Percentiles rank a stretch among this genome's conserved stretches.
phyloP scores from a whole-genome alignment of 169 alveolate genomes.

The Eimeria maxima region DNA sequence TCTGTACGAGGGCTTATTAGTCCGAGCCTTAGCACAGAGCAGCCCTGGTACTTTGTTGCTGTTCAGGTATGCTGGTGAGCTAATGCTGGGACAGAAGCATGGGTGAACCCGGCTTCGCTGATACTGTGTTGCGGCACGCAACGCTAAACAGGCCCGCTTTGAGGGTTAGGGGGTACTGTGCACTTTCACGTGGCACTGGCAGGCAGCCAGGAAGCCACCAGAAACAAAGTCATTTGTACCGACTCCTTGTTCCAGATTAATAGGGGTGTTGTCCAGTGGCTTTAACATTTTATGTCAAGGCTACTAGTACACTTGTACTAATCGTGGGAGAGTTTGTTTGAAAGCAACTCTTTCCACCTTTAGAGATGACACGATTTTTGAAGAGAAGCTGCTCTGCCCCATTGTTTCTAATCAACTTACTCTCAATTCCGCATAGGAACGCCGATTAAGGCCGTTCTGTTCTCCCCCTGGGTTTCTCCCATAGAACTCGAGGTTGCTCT shows the following conservation, averaged over 20 bases:
- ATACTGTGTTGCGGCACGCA: neutral
- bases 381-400: neutral
- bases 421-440: neutral
- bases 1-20: no score
- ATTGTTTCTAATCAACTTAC: neutral
- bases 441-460: neutral
- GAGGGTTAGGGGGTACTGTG: no score
- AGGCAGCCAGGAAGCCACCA: constrained; percentile 17
- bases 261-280: neutral
- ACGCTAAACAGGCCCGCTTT: neutral
- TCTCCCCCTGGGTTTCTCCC: neutral
- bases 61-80: constrained; percentile 50
- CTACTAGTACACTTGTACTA: neutral
- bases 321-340: neutral
- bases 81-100: constrained; percentile 25
- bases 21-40: neutral
- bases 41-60: neutral
- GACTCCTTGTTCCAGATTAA: neutral
- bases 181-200: neutral
- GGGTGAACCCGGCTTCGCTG: neutral
- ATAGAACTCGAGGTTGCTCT: neutral
- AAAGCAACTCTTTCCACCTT: neutral
- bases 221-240: neutral
- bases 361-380: neutral
- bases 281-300: neutral